Percentiles rank a stretch among this genome's conserved stretches.
These are phyloP conservation scores for Prunus mira DNA, from an alignment of 306 rosid genomes.

Conservation along the genomic window DNA sequence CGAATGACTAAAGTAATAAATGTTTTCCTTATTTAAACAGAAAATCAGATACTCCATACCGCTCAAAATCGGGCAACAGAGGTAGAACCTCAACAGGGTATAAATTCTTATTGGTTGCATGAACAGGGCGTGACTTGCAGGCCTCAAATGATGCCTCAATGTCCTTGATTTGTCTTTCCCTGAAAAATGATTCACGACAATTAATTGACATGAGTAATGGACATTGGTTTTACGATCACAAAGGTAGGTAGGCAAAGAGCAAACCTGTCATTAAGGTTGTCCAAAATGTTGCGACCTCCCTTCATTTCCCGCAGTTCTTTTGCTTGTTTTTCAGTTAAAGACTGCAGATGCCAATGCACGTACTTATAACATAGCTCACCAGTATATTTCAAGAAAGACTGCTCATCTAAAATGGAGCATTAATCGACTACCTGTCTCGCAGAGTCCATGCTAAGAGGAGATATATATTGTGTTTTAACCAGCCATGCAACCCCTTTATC, in stretches of 20 bases:
- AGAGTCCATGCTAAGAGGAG: constrained; percentile 92
- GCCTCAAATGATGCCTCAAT: constrained; percentile 98
- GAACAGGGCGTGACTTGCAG: constrained; percentile 84
- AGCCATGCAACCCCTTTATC: constrained; percentile 99
- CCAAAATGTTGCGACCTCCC: constrained; percentile 74
- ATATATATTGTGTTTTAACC: constrained; percentile 95
- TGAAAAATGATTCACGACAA: constrained; percentile 29
- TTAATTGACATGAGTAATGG: constrained; percentile 6
- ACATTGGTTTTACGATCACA: constrained; percentile 1
- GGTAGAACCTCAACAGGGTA: constrained; percentile 94
- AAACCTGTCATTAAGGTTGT: constrained; percentile 70
- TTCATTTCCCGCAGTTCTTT: constrained; percentile 87
- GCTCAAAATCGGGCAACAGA: constrained; percentile 78
- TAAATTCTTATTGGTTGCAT: constrained; percentile 81
- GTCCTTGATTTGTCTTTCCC: constrained; percentile 95
- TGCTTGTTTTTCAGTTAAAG: constrained; percentile 96
- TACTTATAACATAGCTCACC: constrained; percentile 26
- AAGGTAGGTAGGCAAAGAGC: constrained; percentile 11
- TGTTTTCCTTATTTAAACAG: background rate
- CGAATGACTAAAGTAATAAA: background rate
- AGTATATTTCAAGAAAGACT: constrained; percentile 18
- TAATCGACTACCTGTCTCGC: constrained; percentile 69
- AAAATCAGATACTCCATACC: constrained; percentile 43
- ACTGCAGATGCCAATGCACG: constrained; percentile 37
- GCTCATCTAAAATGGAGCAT: constrained; percentile 10